Evolutionary conservation across 805 yeast species (phyloP), one percentile per base, ranked within the genome.

Genomic region (Candida tammaniensis): DNA sequence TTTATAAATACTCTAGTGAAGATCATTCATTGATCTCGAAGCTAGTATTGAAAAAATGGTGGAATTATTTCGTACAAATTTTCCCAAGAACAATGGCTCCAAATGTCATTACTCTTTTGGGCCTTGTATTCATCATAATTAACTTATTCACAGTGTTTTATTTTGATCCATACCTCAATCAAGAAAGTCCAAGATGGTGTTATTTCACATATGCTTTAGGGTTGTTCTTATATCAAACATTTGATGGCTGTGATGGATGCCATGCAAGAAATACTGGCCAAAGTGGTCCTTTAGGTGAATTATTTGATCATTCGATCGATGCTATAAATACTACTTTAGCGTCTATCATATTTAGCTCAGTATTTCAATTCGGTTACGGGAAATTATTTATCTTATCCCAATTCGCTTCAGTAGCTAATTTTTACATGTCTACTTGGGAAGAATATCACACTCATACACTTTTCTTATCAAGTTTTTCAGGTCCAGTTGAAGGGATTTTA

Each of bases 181-280:
- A 51, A n/a, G 68, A 65, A 3, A 68, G 74, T 9, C 96, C 98
- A 5, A 57, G 72, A 21, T 86, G 94, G 95, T 73, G 81, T 12
- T 86, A 83, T 54, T 73, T 75, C 46, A 64, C 80, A 28, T 85
- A 86, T 55, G 96, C 94, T 0, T 52, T 84, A 42, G 91, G 95
- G 5, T 62, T 89, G 46, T 88, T 89, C 54, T 65, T 88, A 72
- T 89, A 89, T 58, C 98, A 89, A 57, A 89, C 97, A 0, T 87
- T 89, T 57, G 98, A 89, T 58, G 96, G 96, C 0, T 85, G 96
- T 59, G 98, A 89, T 59, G 98, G 98, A 4, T 75, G 84, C 44
- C 98, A 89, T 57, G 97, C 97, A 16, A 78, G 98, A 54, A 77
- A 91, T 52, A 89, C 96, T 1, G 95, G 94, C n/a, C 94, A 87